Evolutionary conservation across 306 rosid genomes (phyloP).

Genomic region (Hippophae gyantsensis): DNA sequence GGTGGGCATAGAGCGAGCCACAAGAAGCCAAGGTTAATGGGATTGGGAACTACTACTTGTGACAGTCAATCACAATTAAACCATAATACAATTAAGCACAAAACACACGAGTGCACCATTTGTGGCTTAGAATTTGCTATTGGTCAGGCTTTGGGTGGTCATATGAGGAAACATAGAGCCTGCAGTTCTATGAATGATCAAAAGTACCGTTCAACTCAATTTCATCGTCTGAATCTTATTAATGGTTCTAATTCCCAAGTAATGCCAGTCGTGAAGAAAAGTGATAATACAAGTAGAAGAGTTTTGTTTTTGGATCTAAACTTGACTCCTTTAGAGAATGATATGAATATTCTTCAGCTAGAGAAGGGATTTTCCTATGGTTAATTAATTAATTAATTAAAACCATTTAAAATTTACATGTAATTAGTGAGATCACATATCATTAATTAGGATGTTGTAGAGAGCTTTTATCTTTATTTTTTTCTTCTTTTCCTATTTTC

Average conservation of each 20-base stretch:
- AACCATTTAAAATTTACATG: background rate
- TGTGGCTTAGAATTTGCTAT: conserved; percentile 88
- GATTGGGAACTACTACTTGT: conserved; percentile 23
- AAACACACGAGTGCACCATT: conserved; percentile 74
- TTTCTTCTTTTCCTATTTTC: no score
- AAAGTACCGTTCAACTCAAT: background rate
- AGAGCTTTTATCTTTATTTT: no score
- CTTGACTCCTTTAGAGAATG: conserved; percentile 87
- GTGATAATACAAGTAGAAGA: conserved; percentile 17
- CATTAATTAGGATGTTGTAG: no score
- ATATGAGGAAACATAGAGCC: conserved; percentile 85
- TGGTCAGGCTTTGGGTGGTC: conserved; percentile 95
- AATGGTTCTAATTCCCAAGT: conserved; percentile 13
- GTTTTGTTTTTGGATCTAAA: conserved; percentile 71
- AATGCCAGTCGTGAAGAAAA: conserved; percentile 27
- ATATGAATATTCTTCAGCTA: conserved; percentile 58
- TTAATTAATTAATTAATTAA: conserved; percentile 37
- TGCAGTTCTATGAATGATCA: conserved; percentile 14
- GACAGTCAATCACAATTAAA: conserved; percentile 26
- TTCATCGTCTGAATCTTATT: conserved; percentile 4
- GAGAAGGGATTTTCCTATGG: conserved; percentile 33
- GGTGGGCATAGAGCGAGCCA: conserved; percentile 98
- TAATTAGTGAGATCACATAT: no score
- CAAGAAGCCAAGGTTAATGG: conserved; percentile 62
- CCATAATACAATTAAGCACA: conserved; percentile 45